These are phyloP conservation scores for Aureobasidium sp. DNA, from an alignment of 2,329 filamentous ascomycete species.

Conservation along the genomic window DNA sequence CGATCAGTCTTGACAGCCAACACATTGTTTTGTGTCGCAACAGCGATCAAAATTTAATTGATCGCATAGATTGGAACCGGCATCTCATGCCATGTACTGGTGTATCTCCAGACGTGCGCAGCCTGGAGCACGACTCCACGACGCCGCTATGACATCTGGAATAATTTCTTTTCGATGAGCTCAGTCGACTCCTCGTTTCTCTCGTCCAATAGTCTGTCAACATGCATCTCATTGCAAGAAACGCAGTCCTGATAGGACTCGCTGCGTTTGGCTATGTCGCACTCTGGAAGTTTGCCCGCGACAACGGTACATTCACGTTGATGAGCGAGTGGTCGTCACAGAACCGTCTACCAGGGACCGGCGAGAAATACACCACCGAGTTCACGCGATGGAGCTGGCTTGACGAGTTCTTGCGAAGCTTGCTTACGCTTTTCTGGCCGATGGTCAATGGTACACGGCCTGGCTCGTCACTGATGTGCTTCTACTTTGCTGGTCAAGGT, in stretches of 20 bases:
- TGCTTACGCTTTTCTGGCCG: conserved; percentile 10
- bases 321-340: neutral
- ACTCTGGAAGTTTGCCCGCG: neutral
- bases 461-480: conserved; percentile 7
- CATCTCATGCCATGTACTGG: neutral
- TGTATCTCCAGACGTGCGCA: neutral
- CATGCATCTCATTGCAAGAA: conserved; percentile 3
- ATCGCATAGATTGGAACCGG: neutral
- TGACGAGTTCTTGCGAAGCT: neutral
- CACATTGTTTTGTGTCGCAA: neutral
- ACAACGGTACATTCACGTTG: conserved; percentile 1
- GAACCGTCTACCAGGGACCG: conserved; percentile 7
- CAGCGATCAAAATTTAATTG: neutral
- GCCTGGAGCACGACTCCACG: neutral
- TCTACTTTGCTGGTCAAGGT: conserved; percentile 15
- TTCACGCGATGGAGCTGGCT: conserved; percentile 6
- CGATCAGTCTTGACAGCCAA: neutral
- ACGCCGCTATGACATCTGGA: neutral
- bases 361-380: neutral
- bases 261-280: conserved; percentile 6
- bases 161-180: neutral
- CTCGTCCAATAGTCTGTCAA: neutral
- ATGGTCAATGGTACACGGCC: conserved; percentile 7
- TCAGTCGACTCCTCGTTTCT: neutral
- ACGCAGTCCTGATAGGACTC: neutral